These are phyloP conservation scores for Naganishia sp. DNA, from an alignment of 1,284 basidiomycete species.

Conservation along the genomic window DNA sequence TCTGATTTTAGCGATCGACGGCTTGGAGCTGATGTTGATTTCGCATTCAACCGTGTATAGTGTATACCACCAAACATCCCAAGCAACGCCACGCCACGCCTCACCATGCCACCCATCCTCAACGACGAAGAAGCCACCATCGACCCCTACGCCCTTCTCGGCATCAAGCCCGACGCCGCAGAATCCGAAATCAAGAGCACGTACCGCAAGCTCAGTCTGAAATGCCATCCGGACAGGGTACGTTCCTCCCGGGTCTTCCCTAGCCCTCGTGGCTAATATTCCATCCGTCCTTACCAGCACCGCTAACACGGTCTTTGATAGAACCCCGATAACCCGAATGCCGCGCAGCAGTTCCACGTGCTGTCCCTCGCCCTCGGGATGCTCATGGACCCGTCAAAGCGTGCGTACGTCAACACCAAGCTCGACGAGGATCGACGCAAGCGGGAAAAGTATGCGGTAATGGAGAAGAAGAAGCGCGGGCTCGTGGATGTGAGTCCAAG, in stretches of 20 bases:
- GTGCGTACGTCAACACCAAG: conserved; percentile 79
- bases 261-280: conserved; percentile 6
- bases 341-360: conserved; percentile 80
- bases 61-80: no score
- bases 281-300: background rate
- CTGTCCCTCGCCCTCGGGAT: conserved; percentile 83
- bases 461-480: conserved; percentile 74
- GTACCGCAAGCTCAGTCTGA: conserved; percentile 77
- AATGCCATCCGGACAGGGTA: conserved; percentile 84
- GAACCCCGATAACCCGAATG: conserved; percentile 34
- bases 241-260: conserved; percentile 37
- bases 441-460: conserved; percentile 70
- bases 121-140: conserved; percentile 53
- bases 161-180: conserved; percentile 64
- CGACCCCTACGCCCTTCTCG: conserved; percentile 76
- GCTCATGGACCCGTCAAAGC: conserved; percentile 76
- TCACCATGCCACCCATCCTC: conserved; percentile 45
- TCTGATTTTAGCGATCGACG: no score
- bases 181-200: conserved; percentile 82
- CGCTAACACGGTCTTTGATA: conserved; percentile 2
- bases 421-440: conserved; percentile 70
- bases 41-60: no score
- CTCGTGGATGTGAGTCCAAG: conserved; percentile 61
- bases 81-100: background rate
- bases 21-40: no score